Conservation (phyloP, 228 moss, liverwort and hornwort species). For the Sphagnum fallax region DNA sequence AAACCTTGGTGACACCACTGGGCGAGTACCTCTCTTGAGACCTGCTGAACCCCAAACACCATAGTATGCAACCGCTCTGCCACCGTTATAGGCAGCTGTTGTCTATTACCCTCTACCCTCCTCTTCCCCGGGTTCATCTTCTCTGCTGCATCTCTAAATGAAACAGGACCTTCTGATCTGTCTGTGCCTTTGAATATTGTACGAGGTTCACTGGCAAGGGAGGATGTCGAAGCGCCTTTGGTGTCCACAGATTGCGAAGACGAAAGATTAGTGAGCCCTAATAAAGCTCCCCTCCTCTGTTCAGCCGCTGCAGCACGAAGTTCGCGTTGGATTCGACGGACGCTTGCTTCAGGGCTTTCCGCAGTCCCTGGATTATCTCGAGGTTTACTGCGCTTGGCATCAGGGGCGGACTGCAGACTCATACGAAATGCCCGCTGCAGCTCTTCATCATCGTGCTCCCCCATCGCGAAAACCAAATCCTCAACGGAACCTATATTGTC, state of each 20-base stretch:
- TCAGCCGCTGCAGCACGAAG: slow-evolving; percentile 98
- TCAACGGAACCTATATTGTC: slow-evolving; percentile 47
- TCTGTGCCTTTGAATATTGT: slow-evolving; percentile 44
- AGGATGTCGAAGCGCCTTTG: slow-evolving; percentile 25
- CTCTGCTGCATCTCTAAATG: slow-evolving; percentile 59
- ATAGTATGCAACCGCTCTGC: slow-evolving; percentile 95
- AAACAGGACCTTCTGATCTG: slow-evolving; percentile 46
- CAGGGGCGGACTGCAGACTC: slow-evolving; percentile 99
- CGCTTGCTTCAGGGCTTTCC: slow-evolving; percentile 70
- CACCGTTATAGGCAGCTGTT: slow-evolving; percentile 62
- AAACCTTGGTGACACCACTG: slow-evolving; percentile 99
- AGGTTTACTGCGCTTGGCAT: slow-evolving; percentile 96
- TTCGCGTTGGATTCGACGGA: slow-evolving; percentile 82
- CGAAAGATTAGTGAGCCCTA: slow-evolving; percentile 39
- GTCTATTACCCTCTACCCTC: slow-evolving; percentile 82
- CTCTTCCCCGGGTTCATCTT: slow-evolving; percentile 80
- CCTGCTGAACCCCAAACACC: slow-evolving; percentile 67
- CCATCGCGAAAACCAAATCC: slow-evolving; percentile 66
- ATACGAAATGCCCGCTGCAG: slow-evolving; percentile 98
- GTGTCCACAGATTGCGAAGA: slow-evolving; percentile 36
- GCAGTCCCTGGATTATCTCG: slow-evolving; percentile 61
- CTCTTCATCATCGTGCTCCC: slow-evolving; percentile 99
- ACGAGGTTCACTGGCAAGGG: slow-evolving; percentile 26
- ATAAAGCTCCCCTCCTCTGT: slow-evolving; percentile 58
- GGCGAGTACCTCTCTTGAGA: slow-evolving; percentile 82